Base-by-base conservation (phyloP, 2,329 filamentous ascomycete species). In the Aspergillus sp. region DNA sequence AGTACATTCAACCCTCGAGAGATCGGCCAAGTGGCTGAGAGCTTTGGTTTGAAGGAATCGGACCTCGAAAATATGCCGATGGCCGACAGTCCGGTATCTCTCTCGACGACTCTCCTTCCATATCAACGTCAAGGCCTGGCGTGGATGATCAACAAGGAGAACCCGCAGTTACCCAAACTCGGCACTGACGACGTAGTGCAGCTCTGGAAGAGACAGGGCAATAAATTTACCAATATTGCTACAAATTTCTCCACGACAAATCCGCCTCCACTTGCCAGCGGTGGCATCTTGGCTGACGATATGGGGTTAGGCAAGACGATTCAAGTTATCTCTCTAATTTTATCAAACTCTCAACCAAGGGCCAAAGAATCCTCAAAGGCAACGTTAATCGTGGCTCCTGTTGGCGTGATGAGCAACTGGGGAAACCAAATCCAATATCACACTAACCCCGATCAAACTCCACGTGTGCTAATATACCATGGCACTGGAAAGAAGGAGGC, bases 231-330 rank as follows among this genome's bases (percentile, higher is more conserved):
- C 56, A 91, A 89, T 72, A 81, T 90, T 62, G 90, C 87, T 58
- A 93, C 86, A 0, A 87, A 87, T 52, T 93, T 87, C 69, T 82
- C 85, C 9, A 85, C 82, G 8, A 72, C 71, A 0, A 72, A 71
- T 3, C 73, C 81, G 1, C 91, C 91, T 0, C 72, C 77, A 1
- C 80, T 96, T 20, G 85, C 90, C 6, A 90, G 86, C 49, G 92
- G 92, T 17, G 92, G 92, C 32, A 92, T 96, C 49, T 81, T 96
- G 8, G 91, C 91, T 2, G 92, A 96, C 71, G 92, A 96, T 66
- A 96, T 96, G 93, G 92, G 92, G 3, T 76, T 96, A 5, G 92
- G 92, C 22, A 96, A 96, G 77, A 96, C 92, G 0, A 81, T 96
- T 8, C 89, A 96, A 70, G 83, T 92, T 48, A 93, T 96, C 64